These are phyloP conservation scores for Suillus clintonianus DNA, from an alignment of 768 basidiomycete genomes.

Conservation along the genomic window DNA sequence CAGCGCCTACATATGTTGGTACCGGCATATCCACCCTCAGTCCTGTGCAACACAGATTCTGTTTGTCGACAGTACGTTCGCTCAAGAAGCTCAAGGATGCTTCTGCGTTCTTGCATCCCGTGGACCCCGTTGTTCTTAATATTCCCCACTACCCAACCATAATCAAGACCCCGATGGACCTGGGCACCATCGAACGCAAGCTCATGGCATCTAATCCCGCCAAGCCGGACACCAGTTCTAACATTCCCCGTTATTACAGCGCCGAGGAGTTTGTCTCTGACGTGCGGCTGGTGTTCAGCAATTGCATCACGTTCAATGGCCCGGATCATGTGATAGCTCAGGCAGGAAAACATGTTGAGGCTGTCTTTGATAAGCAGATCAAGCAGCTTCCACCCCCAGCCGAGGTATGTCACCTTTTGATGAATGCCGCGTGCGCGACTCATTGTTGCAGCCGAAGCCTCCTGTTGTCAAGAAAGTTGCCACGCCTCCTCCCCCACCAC, in stretches of 20 bases:
- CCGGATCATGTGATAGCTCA: slow-evolving; percentile 76
- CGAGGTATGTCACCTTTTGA: slow-evolving; percentile 57
- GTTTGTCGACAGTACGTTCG: slow-evolving; percentile 71
- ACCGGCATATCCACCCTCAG: slow-evolving; percentile 49
- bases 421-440: slow-evolving; percentile 16
- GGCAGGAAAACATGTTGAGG: slow-evolving; percentile 84
- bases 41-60: slow-evolving; percentile 75
- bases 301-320: slow-evolving; percentile 92
- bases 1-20: background rate
- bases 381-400: slow-evolving; percentile 77
- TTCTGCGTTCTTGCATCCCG: slow-evolving; percentile 78
- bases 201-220: slow-evolving; percentile 74
- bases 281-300: slow-evolving; percentile 85
- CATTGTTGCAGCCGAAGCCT: slow-evolving; percentile 40
- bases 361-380: slow-evolving; percentile 84
- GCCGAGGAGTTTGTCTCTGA: slow-evolving; percentile 85
- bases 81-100: slow-evolving; percentile 89
- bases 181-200: slow-evolving; percentile 90
- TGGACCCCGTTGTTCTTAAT: slow-evolving; percentile 81
- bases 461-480: slow-evolving; percentile 43
- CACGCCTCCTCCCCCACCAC: slow-evolving; percentile 40
- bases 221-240: slow-evolving; percentile 70
- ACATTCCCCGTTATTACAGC: slow-evolving; percentile 74
- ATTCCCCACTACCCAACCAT: slow-evolving; percentile 88
- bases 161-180: slow-evolving; percentile 92